A percentile compares a stretch with the other conserved stretches of the same genome.
Conservation (phyloP, 2,329 filamentous ascomycete species). For the Lecanoromycetidae sp. region DNA sequence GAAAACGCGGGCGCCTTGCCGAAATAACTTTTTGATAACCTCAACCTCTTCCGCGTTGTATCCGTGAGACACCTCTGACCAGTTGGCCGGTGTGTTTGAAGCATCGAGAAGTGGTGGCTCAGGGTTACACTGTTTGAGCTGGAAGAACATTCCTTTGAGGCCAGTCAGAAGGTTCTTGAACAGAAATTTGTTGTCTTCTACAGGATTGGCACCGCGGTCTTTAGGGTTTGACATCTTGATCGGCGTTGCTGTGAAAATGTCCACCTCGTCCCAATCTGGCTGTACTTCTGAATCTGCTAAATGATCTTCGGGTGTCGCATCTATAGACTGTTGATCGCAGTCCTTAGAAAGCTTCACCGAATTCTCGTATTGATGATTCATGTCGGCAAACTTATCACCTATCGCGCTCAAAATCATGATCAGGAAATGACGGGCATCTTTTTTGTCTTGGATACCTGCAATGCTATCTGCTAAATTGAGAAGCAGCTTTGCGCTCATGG, state of each 20-base stretch:
- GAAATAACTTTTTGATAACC: conserved; percentile 93
- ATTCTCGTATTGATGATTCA: conserved; percentile 94
- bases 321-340: conserved; percentile 53
- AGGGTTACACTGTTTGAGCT: conserved; percentile 81
- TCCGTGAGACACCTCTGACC: conserved; percentile 89
- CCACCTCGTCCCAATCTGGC: conserved; percentile 95
- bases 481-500: conserved; percentile 94
- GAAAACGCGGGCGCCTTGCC: conserved; percentile 91
- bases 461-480: conserved; percentile 98
- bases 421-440: conserved; percentile 85
- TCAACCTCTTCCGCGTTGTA: conserved; percentile 96
- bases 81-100: conserved; percentile 70
- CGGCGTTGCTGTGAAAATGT: conserved; percentile 91
- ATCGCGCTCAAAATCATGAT: conserved; percentile 98
- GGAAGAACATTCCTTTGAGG: conserved; percentile 91
- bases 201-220: conserved; percentile 78
- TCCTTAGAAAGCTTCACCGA: conserved; percentile 82
- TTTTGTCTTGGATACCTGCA: conserved; percentile 82
- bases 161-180: conserved; percentile 96
- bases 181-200: conserved; percentile 93
- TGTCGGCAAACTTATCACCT: conserved; percentile 92
- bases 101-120: conserved; percentile 56
- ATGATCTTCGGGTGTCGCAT: conserved; percentile 62
- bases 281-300: conserved; percentile 67
- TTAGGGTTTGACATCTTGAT: conserved; percentile 90